A percentile compares a stretch with the other conserved stretches of the same genome.
These are phyloP conservation scores for Furcasterigmium sp. DNA, from an alignment of 2,329 filamentous ascomycete genomes.

Conservation along the genomic window DNA sequence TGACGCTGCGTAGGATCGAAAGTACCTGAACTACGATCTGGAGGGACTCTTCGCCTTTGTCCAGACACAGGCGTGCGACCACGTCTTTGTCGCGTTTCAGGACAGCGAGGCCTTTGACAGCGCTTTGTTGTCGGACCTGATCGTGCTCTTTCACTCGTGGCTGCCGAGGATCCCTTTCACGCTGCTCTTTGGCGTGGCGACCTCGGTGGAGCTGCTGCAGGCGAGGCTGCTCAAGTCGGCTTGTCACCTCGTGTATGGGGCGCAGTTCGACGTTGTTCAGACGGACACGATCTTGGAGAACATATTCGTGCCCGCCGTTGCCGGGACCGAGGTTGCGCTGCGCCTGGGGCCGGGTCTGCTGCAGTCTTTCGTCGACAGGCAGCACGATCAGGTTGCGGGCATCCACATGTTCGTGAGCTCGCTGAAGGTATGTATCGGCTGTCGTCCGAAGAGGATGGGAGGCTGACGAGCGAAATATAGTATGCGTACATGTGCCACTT, in stretches of 20 bases:
- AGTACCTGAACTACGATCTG: constrained; percentile 73
- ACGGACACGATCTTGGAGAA: constrained; percentile 67
- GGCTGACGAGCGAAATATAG: constrained; percentile 35
- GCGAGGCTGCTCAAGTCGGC: constrained; percentile 66
- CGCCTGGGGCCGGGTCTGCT: constrained; percentile 61
- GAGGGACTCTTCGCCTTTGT: constrained; percentile 62
- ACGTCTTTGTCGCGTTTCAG: constrained; percentile 69
- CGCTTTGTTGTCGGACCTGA: constrained; percentile 63
- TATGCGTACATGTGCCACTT: constrained; percentile 86
- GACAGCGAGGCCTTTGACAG: constrained; percentile 81
- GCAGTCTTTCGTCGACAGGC: constrained; percentile 61
- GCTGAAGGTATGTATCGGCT: constrained; percentile 49
- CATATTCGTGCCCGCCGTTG: constrained; percentile 62
- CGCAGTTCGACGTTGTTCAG: constrained; percentile 73
- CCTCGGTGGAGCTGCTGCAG: constrained; percentile 74
- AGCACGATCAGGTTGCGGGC: constrained; percentile 72
- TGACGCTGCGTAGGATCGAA: constrained; percentile 43
- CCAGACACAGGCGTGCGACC: constrained; percentile 44
- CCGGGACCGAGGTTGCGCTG: constrained; percentile 49
- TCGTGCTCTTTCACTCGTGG: constrained; percentile 66
- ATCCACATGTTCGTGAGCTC: constrained; percentile 67
- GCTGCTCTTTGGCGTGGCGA: constrained; percentile 74
- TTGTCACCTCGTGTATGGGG: constrained; percentile 61
- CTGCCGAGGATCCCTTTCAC: constrained; percentile 71
- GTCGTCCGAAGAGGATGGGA: not conserved